Evolutionary conservation across 1,139 yeast genomes (phyloP), one percentile per base, ranked within the genome.

Genomic region (Yamadazyma diddensiae): DNA sequence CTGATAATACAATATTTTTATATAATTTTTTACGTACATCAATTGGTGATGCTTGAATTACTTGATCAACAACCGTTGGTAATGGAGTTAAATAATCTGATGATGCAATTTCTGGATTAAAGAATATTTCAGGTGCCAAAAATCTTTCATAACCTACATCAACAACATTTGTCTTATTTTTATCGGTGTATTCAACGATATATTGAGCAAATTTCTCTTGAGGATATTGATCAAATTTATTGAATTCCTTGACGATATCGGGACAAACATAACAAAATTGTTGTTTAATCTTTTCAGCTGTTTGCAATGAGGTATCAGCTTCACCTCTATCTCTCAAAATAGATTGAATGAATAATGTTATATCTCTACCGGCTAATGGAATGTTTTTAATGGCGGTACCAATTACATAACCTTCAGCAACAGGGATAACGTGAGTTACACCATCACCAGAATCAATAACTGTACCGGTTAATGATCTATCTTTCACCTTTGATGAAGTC

Each of bases 311-410:
- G 10, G 98, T 86, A 59, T 94, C 97, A 15, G 79, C 70, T 66
- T 92, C 99, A 49, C 97, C 97, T 59, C 99, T 80, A 57, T 92
- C 99, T 68, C 99, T 84, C 49, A 92, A 73, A 55, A 94, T 69
- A 33, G 87, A 79, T 65, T 92, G 99, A 47, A 92, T 90, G 58
- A 94, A 92, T 47, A 79, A 73, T 5, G 98, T 92, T 53, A 92
- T 90, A 57, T 94, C 98, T 62, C 98, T 80, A 49, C 99, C 99
- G 1, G 99, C 99, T 59, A 92, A 82, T 35, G 99, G 99, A 41
- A 92, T 88, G 57, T 92, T 90, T 56, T 94, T 92, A 57, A 92
- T 92, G 28, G 97, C 96, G 10, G 95, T 81, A 6, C 97, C 98
- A 57, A 92, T 92, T 25, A 94, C 98, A 55, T 92, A 92, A 35